Base-by-base conservation (phyloP, 768 basidiomycete genomes). In the Boletus rubescentipes region DNA sequence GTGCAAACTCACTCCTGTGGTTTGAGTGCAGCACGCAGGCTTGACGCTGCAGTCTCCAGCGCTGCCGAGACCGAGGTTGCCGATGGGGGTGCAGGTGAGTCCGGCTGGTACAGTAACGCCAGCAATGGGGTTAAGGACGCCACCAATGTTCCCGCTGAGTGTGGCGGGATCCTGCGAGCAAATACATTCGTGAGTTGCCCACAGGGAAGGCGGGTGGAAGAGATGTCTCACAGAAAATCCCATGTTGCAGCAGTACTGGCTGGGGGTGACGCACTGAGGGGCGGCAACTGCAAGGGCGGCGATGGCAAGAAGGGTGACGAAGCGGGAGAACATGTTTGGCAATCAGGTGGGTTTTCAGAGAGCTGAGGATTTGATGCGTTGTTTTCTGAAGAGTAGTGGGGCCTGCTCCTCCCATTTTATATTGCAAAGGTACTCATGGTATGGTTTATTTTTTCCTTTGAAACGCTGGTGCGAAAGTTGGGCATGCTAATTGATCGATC, bases 321-420 rank as follows among this genome's bases (percentile, higher is more conserved):
- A 23, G 44, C 45, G 61, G 20, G 34, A 14, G 29, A 20, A 58
- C 61, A 62, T 63, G 2, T 48, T 20, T 42, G 4, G 10, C 38
- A 39, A 20, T 39, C 4, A n/a, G 16, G 38, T 5, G n/a, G 0
- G 20, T 9, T 39, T 9, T 39, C 12, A 5, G 20, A 21, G 38
- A 20, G 38, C 1, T 12, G 20, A 21, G 11, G 38, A 39, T 9
- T 39, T 0, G 20, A 39, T 20, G 38, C 1, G 20, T 5, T 62
- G 4, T 42, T 34, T 44, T 2, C 30, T 45, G 30, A 30, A 31
- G 18, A 32, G 0, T 5, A 31, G 3, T 32, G 26, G 6, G 26
- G 26, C 26, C 6, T 3, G 26, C 6, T 26, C 26, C 26, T 26
- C 26, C 26, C 6, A 3, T 6, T 26, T 26, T 26, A 26, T 26